Evolutionary conservation across 75 land plant genomes (phyloP).

Genomic region (Cupressus sempervirens): DNA sequence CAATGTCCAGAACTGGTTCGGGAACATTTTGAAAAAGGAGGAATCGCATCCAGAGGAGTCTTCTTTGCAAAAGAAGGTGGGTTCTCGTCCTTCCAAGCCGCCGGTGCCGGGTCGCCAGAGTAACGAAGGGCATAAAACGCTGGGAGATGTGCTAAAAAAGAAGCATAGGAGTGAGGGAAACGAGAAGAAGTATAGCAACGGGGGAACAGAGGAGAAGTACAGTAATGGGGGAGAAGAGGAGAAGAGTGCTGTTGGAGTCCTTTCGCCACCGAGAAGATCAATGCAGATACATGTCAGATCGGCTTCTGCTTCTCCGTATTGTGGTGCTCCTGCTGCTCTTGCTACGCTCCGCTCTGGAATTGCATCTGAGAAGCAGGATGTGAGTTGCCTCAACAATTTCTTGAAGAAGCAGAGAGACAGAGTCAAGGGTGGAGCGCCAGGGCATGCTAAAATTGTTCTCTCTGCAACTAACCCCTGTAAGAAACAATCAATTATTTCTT

Average conservation of each 20-base stretch:
- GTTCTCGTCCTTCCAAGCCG: constrained; percentile 11
- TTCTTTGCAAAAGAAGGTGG: not conserved
- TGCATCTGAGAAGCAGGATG: not conserved
- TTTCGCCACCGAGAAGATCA: constrained; percentile 35
- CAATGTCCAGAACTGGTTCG: constrained; percentile 27
- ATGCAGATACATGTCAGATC: constrained; percentile 16
- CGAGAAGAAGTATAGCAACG: not conserved
- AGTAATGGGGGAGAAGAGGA: not conserved
- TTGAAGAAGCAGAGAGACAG: constrained; percentile 27
- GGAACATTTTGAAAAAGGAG: constrained; percentile 19
- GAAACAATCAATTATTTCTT: not conserved
- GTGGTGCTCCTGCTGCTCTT: constrained; percentile 7
- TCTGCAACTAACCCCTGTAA: constrained; percentile 2
- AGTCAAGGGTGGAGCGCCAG: constrained; percentile 10
- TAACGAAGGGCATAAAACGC: not conserved
- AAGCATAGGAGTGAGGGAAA: not conserved
- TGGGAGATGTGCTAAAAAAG: not conserved
- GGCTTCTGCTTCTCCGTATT: constrained; percentile 23
- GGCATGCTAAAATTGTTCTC: constrained; percentile 35
- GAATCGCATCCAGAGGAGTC: not conserved
- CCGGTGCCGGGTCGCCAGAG: constrained; percentile 13
- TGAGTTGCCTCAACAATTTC: constrained; percentile 23
- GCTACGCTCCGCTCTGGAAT: not conserved
- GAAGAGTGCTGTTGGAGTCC: not conserved
- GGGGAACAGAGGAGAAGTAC: not conserved